These are phyloP conservation scores for Fusarium sp. DNA, from an alignment of 2,329 filamentous ascomycete species.

Conservation along the genomic window DNA sequence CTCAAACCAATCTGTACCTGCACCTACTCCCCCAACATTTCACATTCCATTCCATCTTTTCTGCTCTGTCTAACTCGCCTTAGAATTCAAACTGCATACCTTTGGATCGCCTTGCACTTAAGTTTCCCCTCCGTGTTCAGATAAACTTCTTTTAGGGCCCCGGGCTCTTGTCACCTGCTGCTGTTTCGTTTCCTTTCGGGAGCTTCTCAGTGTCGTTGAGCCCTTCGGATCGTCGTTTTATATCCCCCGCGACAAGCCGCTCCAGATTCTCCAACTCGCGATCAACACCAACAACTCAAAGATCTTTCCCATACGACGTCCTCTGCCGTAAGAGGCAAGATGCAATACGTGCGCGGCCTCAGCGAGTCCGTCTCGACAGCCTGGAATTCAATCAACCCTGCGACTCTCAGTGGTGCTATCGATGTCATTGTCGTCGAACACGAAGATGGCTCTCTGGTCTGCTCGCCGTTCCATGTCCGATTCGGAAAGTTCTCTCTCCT, in stretches of 20 bases:
- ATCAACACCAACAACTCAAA: background rate
- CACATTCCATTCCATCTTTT: constrained; percentile 28
- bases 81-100: constrained; percentile 18
- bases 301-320: background rate
- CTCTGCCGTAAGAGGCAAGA: constrained; percentile 51
- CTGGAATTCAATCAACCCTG: constrained; percentile 99
- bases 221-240: constrained; percentile 23
- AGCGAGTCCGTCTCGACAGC: constrained; percentile 96
- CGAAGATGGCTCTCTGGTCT: constrained; percentile 87
- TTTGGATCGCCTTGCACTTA: constrained; percentile 1
- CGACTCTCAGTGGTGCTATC: constrained; percentile 95
- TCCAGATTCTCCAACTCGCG: constrained; percentile 4
- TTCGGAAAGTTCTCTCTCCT: constrained; percentile 98
- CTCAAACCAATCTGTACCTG: constrained; percentile 14
- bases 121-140: background rate
- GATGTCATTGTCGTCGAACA: constrained; percentile 99
- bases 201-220: constrained; percentile 2
- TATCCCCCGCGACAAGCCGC: constrained; percentile 27
- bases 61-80: background rate
- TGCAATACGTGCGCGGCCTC: constrained; percentile 98
- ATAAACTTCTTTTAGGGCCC: constrained; percentile 20
- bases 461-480: constrained; percentile 97
- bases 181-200: constrained; percentile 4
- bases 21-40: constrained; percentile 30
- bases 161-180: background rate